A percentile compares a stretch with the other conserved stretches of the same genome.
These are phyloP conservation scores for Nakazawaea peltata DNA, from an alignment of 805 yeast genomes.

Conservation along the genomic window DNA sequence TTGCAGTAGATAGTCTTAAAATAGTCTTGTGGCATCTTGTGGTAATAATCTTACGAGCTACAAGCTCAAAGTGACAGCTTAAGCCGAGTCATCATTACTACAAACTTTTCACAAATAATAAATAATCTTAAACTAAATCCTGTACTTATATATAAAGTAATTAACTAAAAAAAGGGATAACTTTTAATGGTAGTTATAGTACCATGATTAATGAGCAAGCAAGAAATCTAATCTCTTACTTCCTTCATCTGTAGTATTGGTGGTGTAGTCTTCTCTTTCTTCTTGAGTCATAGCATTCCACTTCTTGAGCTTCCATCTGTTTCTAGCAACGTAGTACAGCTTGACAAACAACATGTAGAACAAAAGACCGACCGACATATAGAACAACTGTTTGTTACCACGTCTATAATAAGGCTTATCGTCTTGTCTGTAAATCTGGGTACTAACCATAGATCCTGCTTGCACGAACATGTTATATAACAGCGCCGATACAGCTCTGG, in stretches of 20 bases:
- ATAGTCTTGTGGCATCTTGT: no score
- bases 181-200: no score
- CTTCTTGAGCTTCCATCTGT: constrained; percentile 30
- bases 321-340: constrained; percentile 31
- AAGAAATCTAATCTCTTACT: constrained; percentile 46
- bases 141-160: no score
- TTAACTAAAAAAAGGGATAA: no score
- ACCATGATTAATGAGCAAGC: constrained; percentile 13
- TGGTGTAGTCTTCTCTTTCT: constrained; percentile 40
- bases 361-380: constrained; percentile 25
- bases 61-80: no score
- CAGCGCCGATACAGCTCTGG: constrained; percentile 59
- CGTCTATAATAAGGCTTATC: constrained; percentile 54
- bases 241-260: constrained; percentile 42
- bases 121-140: no score
- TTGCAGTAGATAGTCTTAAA: no score
- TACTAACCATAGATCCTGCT: constrained; percentile 42
- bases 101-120: no score
- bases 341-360: constrained; percentile 24
- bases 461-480: constrained; percentile 60
- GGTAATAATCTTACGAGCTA: no score
- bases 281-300: constrained; percentile 47
- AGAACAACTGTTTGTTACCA: constrained; percentile 42
- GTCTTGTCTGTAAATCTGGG: constrained; percentile 46
- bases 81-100: no score